phyloP scores from a whole-genome alignment of 257 asterid species.

The Buddleja alternifolia region DNA sequence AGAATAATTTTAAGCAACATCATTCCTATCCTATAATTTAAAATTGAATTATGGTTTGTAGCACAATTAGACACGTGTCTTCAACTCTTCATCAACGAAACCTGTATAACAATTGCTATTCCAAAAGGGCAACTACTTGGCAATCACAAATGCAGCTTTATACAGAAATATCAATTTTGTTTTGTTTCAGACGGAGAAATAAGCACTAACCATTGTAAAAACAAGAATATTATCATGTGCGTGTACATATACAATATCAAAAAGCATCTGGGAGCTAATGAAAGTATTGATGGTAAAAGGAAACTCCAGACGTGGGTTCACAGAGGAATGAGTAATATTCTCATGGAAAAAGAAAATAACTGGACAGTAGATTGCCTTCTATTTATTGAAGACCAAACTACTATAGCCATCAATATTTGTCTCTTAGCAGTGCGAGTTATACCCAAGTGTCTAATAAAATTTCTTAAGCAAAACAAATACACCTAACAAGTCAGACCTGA shows the following conservation, averaged over 20 bases:
- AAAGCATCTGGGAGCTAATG: background rate
- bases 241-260: background rate
- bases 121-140: background rate
- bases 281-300: background rate
- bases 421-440: conserved; percentile 12
- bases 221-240: background rate
- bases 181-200: background rate
- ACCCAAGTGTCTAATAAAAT: background rate
- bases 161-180: background rate
- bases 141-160: background rate
- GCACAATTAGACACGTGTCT: background rate
- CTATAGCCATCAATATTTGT: background rate
- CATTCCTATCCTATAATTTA: conserved; percentile 4
- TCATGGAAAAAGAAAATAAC: background rate
- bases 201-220: background rate
- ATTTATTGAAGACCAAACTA: background rate
- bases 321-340: background rate
- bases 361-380: background rate
- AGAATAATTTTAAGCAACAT: background rate
- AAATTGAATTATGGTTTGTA: background rate
- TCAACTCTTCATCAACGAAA: background rate
- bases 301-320: background rate
- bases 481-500: conserved; percentile 3
- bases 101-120: background rate
- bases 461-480: background rate